Evolutionary conservation across 2,329 filamentous ascomycete genomes (phyloP).

Genomic region (Trichoderma brevicompactum): DNA sequence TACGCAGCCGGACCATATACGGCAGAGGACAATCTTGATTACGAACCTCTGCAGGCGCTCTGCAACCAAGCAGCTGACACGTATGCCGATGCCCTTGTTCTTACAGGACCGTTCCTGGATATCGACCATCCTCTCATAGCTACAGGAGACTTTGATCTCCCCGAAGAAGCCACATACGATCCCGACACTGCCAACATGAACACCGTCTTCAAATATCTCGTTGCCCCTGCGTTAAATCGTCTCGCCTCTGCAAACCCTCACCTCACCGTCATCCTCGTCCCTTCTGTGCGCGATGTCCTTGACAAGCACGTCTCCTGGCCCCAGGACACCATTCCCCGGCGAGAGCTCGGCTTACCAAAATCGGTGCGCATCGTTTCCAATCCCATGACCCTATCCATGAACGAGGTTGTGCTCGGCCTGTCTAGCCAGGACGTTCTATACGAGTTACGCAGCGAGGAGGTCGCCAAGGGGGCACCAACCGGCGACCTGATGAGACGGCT

Average conservation of each 20-base stretch:
- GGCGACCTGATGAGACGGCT: slow-evolving; percentile 71
- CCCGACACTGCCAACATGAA: slow-evolving; percentile 79
- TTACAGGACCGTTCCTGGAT: slow-evolving; percentile 89
- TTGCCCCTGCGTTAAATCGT: slow-evolving; percentile 72
- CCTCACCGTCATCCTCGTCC: slow-evolving; percentile 80
- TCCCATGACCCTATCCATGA: slow-evolving; percentile 85
- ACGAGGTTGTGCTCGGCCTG: slow-evolving; percentile 82
- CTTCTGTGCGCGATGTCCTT: slow-evolving; percentile 81
- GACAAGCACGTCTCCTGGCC: slow-evolving; percentile 88
- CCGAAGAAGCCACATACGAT: slow-evolving; percentile 68
- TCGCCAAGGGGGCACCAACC: slow-evolving; percentile 39
- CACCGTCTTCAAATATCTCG: slow-evolving; percentile 80
- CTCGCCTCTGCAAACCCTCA: slow-evolving; percentile 72
- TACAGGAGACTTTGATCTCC: slow-evolving; percentile 76
- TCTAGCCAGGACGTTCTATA: slow-evolving; percentile 83
- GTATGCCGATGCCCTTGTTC: slow-evolving; percentile 76
- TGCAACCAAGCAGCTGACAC: slow-evolving; percentile 76
- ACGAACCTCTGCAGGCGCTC: slow-evolving; percentile 81
- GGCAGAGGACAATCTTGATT: slow-evolving; percentile 88
- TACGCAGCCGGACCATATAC: slow-evolving; percentile 89
- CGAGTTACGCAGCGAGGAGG: slow-evolving; percentile 77
- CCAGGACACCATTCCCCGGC: slow-evolving; percentile 63
- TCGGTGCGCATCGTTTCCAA: slow-evolving; percentile 80
- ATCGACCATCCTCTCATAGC: slow-evolving; percentile 87
- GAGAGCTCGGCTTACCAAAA: slow-evolving; percentile 79